Percentiles rank a stretch among this genome's conserved stretches.
Conservation (phyloP, 2,329 filamentous ascomycete species). For the Beauveria varroae region DNA sequence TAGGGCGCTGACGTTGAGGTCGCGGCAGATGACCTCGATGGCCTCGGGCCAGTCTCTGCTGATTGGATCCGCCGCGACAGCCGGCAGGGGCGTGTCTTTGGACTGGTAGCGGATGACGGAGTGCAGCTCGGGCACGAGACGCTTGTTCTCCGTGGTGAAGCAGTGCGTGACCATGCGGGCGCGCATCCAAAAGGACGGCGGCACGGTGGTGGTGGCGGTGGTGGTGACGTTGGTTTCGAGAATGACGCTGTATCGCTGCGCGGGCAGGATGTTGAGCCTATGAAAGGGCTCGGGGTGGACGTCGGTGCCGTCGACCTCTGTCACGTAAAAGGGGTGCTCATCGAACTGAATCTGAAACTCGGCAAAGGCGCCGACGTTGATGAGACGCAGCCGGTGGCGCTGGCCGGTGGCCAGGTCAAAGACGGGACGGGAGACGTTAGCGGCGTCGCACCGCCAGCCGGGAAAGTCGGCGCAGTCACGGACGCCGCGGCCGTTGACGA, state of each 20-base stretch:
- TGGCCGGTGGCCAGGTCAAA: slow-evolving; percentile 44
- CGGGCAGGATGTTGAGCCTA: slow-evolving; percentile 59
- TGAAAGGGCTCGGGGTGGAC: slow-evolving; percentile 52
- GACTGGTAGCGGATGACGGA: slow-evolving; percentile 25
- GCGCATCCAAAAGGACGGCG: slow-evolving; percentile 52
- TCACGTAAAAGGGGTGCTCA: slow-evolving; percentile 54
- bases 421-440: slow-evolving; percentile 25
- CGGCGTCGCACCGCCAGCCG: slow-evolving; percentile 37
- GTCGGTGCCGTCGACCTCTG: slow-evolving; percentile 64
- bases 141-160: slow-evolving; percentile 25
- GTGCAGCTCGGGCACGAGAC: slow-evolving; percentile 23
- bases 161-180: slow-evolving; percentile 39
- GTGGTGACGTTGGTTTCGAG: slow-evolving; percentile 51
- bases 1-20: slow-evolving; percentile 43
- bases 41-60: slow-evolving; percentile 44
- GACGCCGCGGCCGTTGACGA: slow-evolving; percentile 51
- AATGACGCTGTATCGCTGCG: slow-evolving; percentile 63
- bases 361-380: slow-evolving; percentile 65
- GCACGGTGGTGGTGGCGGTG: slow-evolving; percentile 28
- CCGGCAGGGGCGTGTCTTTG: rapidly evolving
- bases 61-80: slow-evolving; percentile 17
- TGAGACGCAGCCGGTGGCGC: slow-evolving; percentile 57
- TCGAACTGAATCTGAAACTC: slow-evolving; percentile 67
- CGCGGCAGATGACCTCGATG: slow-evolving; percentile 41
- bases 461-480: slow-evolving; percentile 27